These are phyloP conservation scores for Trichocladium antarcticum DNA, from an alignment of 495 filamentous ascomycete genomes.

Conservation along the genomic window DNA sequence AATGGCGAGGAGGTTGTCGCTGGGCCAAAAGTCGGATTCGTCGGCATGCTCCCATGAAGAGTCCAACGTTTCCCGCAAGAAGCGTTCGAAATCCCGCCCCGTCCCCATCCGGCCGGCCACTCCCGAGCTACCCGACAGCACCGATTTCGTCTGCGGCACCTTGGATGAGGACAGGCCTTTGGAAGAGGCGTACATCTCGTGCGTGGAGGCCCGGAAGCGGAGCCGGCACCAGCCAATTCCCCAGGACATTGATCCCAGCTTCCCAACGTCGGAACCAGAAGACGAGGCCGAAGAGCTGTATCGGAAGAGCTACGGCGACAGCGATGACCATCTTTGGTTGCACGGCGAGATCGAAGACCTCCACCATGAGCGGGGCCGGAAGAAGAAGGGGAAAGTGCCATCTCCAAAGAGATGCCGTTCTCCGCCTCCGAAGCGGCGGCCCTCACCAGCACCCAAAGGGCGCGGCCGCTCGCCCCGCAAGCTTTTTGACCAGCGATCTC, in stretches of 20 bases:
- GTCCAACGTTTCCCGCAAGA: conserved; percentile 13
- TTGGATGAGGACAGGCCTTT: conserved; percentile 91
- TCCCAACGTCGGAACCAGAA: conserved; percentile 85
- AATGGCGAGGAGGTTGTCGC: conserved; percentile 32
- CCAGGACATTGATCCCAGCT: conserved; percentile 95
- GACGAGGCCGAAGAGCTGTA: conserved; percentile 56
- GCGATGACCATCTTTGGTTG: conserved; percentile 47
- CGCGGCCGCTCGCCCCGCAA: conserved; percentile 46
- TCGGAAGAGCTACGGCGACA: conserved; percentile 41
- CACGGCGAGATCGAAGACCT: conserved; percentile 49
- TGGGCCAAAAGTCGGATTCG: conserved; percentile 33
- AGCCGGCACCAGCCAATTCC: conserved; percentile 69
- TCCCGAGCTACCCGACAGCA: conserved; percentile 86
- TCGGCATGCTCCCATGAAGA: conserved; percentile 23
- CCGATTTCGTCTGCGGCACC: conserved; percentile 95
- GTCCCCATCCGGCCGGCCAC: conserved; percentile 54
- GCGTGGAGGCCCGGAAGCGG: conserved; percentile 65
- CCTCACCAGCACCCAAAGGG: conserved; percentile 39
- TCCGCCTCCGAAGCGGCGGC: conserved; percentile 36
- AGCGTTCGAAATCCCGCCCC: conserved; percentile 28
- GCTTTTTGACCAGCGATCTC: conserved; percentile 52
- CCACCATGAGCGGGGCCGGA: conserved; percentile 32
- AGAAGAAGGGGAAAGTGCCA: conserved; percentile 24
- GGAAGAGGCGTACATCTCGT: conserved; percentile 82
- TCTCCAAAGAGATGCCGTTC: conserved; percentile 39